Conservation (phyloP, 2,329 filamentous ascomycete genomes). For the Alternaria metachromatica region DNA sequence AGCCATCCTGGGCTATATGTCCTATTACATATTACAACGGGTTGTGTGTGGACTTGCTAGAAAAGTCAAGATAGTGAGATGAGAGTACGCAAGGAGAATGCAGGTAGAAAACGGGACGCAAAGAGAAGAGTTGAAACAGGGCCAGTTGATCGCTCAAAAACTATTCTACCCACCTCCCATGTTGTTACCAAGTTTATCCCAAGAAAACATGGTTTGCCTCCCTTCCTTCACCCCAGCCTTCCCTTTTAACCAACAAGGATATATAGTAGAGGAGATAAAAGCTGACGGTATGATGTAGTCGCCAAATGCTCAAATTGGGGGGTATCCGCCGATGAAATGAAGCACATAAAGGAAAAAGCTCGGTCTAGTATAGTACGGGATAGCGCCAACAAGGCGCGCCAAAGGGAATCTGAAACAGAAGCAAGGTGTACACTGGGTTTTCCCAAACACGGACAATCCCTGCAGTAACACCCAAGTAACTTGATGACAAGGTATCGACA, state of each 20-base stretch:
- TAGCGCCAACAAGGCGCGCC: slow-evolving; percentile 16
- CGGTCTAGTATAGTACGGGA: slow-evolving; percentile 43
- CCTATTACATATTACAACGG: slow-evolving; percentile 1
- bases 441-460: slow-evolving; percentile 7
- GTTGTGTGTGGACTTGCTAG: neutral
- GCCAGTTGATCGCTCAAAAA: slow-evolving; percentile 25
- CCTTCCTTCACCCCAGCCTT: slow-evolving; percentile 4
- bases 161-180: slow-evolving; percentile 18
- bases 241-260: slow-evolving; percentile 25
- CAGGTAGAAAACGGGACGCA: slow-evolving; percentile 4
- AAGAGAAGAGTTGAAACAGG: slow-evolving; percentile 4
- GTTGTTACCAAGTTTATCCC: slow-evolving; percentile 13
- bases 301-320: slow-evolving; percentile 44
- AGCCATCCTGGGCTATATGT: slow-evolving; percentile 6
- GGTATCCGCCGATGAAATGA: slow-evolving; percentile 44
- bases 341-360: slow-evolving; percentile 30
- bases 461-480: slow-evolving; percentile 5
- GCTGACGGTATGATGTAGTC: slow-evolving; percentile 26
- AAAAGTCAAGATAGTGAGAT: slow-evolving; percentile 1
- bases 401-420: slow-evolving; percentile 26
- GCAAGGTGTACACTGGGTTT: slow-evolving; percentile 15
- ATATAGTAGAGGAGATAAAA: slow-evolving; percentile 8
- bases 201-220: slow-evolving; percentile 10
- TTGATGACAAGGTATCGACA: slow-evolving; percentile 12
- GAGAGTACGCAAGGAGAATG: slow-evolving; percentile 1